phyloP scores from a whole-genome alignment of 2,329 filamentous ascomycete species.

The Trichoderma sp. region DNA sequence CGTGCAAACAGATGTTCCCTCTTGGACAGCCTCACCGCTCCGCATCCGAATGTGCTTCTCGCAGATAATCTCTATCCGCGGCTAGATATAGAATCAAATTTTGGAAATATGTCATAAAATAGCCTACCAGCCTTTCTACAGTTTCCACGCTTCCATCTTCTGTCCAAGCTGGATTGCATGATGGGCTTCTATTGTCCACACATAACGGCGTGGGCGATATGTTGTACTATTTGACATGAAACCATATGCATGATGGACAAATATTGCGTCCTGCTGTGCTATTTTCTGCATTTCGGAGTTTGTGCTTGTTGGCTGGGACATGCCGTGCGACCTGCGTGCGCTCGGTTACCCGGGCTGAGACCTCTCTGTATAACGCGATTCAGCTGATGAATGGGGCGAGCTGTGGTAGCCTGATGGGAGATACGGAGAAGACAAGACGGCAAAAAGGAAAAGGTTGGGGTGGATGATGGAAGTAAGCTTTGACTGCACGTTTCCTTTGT shows the following conservation, averaged over 20 bases:
- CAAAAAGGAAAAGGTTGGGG: background rate
- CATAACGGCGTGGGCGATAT: background rate
- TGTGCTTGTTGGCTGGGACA: background rate
- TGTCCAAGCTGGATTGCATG: background rate
- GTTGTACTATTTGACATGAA: background rate
- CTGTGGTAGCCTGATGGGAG: too few relatives aligned
- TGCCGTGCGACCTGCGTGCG: background rate
- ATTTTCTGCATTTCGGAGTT: background rate
- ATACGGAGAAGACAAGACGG: background rate
- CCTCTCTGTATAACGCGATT: background rate
- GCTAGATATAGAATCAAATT: background rate
- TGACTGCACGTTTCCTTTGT: background rate
- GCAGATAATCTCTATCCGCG: background rate
- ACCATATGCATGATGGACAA: background rate
- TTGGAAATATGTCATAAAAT: background rate
- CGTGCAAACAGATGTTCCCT: background rate
- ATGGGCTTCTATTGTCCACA: background rate
- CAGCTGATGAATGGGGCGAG: background rate
- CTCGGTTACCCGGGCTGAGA: background rate
- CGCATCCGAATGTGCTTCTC: background rate
- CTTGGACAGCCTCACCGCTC: background rate
- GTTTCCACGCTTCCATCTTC: background rate
- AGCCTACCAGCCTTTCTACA: background rate
- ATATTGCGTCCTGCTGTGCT: background rate
- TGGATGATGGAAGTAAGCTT: background rate